Base-by-base conservation (phyloP, 257 asterid species). In the Leptodermis oblonga region DNA sequence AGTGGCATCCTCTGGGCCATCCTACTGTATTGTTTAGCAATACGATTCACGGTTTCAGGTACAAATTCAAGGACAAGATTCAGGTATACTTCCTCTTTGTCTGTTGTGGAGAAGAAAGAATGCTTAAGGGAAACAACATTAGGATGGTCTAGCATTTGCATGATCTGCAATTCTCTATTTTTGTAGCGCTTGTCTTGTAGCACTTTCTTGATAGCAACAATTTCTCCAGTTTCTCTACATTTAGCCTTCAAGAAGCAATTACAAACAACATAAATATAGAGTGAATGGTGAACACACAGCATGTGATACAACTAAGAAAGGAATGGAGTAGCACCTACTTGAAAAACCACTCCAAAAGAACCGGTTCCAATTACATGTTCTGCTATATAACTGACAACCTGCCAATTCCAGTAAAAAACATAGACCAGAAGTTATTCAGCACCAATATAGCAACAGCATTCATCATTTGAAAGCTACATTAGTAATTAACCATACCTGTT, bases 81-180 rank as follows among this genome's bases (percentile, higher is more conserved):
- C 73, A 92, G 88, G 85, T 92, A 90, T 17, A 92, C 82, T 83
- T 92, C 98, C 75, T 92, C 98, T 79, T 90, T 92, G 75, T 90
- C 96, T 43, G 89, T 84, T 72, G 94, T 90, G 34, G 98, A 87
- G 76, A 85, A 92, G 78, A 92, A 92, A 42, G 96, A 92, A 78
- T 92, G 98, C 81, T 86, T 92, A 39, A 92, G 91, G 72, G 91
- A 88, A 69, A 92, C 97, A 68, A 90, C 78, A 79, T 92, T 92
- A 49, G 98, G 98, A 85, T 92, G 98, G 76, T 92, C 98, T 86
- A 92, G 81, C 98, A 88, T 90, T 76, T 92, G 97, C 98, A 92
- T 86, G 69, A 92, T 92, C 85, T 90, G 97, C 85, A 92, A 81
- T 79, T 92, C 98, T 77, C 98, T 85, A 79, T 92, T 92, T 84